These are phyloP conservation scores for Rhinocladiella similis DNA, from an alignment of 2,329 filamentous ascomycete species.

Conservation along the genomic window DNA sequence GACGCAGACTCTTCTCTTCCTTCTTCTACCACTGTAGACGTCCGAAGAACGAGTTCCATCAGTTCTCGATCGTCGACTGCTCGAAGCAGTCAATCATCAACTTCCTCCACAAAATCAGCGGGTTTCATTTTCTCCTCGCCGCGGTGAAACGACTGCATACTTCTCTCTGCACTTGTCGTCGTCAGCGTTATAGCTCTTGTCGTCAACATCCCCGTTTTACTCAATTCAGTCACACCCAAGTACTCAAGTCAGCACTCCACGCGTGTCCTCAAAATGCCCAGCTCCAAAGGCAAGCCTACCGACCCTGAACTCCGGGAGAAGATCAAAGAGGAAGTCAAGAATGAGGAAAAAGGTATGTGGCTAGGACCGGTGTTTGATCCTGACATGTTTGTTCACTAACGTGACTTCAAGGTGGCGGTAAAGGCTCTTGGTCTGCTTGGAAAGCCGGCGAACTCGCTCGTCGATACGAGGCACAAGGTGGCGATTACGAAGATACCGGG, in stretches of 20 bases:
- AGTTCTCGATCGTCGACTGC: constrained; percentile 4
- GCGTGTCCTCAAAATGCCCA: constrained; percentile 17
- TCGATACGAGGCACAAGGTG: constrained; percentile 24
- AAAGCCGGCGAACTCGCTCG: constrained; percentile 28
- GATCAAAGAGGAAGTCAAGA: constrained; percentile 30
- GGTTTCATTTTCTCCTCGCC: neutral
- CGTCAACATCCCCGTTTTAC: neutral
- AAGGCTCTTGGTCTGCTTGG: constrained; percentile 29
- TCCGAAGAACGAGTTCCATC: neutral
- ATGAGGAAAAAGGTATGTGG: constrained; percentile 21
- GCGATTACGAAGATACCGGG: constrained; percentile 26
- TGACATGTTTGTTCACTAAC: neutral
- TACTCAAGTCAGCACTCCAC: neutral
- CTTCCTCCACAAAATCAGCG: neutral
- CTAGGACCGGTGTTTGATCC: neutral
- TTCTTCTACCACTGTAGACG: neutral
- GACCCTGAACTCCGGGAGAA: constrained; percentile 28
- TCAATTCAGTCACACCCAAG: too few species aligned
- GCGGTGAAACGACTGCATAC: neutral
- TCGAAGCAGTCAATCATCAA: constrained; percentile 5
- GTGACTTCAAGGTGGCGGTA: constrained; percentile 17
- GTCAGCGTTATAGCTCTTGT: neutral
- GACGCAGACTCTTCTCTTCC: neutral
- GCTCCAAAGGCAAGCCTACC: constrained; percentile 26
- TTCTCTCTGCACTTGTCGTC: neutral